Conservation (phyloP, 2,329 filamentous ascomycete genomes). For the Trichoderma cornu-damae region DNA sequence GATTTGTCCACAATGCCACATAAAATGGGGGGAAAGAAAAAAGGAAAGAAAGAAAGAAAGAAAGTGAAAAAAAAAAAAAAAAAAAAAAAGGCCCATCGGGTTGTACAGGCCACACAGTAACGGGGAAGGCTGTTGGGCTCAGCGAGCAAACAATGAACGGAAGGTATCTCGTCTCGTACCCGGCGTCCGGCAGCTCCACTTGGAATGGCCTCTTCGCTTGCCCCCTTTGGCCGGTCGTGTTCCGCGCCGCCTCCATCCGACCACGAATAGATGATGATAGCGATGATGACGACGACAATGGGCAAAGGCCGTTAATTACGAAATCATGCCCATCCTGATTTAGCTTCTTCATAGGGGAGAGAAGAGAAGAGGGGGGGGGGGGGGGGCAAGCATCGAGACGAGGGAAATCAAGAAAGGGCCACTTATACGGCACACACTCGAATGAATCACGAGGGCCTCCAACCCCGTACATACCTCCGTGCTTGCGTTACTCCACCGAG, state of each 20-base stretch:
- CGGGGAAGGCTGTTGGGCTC: no score
- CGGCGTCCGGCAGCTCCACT: not conserved
- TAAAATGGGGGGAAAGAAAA: no score
- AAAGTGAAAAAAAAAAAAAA: no score
- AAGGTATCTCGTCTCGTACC: not conserved
- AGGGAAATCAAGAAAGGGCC: not conserved
- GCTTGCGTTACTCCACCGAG: not conserved
- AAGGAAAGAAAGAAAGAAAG: no score
- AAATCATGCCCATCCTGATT: not conserved
- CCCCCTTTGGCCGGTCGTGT: not conserved
- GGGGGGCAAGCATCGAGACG: no score
- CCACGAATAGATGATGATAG: no score
- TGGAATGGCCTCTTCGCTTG: conserved; percentile 1
- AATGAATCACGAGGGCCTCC: not conserved
- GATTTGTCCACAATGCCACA: no score
- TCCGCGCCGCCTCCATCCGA: not conserved
- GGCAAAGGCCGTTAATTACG: not conserved
- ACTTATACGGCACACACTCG: not conserved
- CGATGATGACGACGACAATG: not conserved
- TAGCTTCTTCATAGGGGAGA: not conserved
- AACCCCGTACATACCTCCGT: not conserved
- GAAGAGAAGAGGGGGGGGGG: no score
- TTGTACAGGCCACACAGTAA: no score
- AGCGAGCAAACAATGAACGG: not conserved
- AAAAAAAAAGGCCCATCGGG: no score